These are phyloP conservation scores for Aspergillus quadrilineatus DNA, from an alignment of 2,329 filamentous ascomycete species.

Conservation along the genomic window DNA sequence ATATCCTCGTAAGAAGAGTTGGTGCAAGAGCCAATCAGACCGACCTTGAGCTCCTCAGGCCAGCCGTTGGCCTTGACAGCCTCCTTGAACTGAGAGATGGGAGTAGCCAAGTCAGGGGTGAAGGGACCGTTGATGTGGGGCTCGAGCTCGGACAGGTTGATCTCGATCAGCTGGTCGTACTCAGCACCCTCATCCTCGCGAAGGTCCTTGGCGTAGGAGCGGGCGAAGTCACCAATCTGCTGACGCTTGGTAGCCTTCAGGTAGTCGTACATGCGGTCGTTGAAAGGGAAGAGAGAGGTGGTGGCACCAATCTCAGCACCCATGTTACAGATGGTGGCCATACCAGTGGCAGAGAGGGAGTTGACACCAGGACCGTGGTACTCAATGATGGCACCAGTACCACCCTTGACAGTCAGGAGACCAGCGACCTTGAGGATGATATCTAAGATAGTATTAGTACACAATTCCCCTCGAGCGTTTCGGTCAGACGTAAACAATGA, in stretches of 20 bases:
- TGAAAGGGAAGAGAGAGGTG: conserved; percentile 95
- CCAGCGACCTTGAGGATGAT: conserved; percentile 97
- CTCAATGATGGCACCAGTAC: conserved; percentile 76
- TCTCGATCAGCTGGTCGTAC: conserved; percentile 94
- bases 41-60: conserved; percentile 95
- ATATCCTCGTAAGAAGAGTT: conserved; percentile 90
- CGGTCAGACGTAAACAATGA: too few species aligned
- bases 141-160: conserved; percentile 92
- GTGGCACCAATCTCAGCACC: conserved; percentile 68
- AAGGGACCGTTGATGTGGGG: conserved; percentile 99
- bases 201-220: conserved; percentile 80
- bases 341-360: conserved; percentile 75
- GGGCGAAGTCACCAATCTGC: conserved; percentile 86
- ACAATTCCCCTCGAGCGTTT: not conserved
- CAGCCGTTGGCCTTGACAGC: conserved; percentile 92
- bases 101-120: conserved; percentile 95
- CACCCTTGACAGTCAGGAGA: conserved; percentile 96
- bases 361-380: conserved; percentile 68
- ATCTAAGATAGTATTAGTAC: conserved; percentile 53
- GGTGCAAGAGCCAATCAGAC: conserved; percentile 96
- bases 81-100: conserved; percentile 95
- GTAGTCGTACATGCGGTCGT: conserved; percentile 97
- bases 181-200: conserved; percentile 84
- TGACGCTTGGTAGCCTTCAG: conserved; percentile 85
- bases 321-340: conserved; percentile 78